phyloP scores from a whole-genome alignment of 371 early-diverging fungal species.

The Mortierella sp. region DNA sequence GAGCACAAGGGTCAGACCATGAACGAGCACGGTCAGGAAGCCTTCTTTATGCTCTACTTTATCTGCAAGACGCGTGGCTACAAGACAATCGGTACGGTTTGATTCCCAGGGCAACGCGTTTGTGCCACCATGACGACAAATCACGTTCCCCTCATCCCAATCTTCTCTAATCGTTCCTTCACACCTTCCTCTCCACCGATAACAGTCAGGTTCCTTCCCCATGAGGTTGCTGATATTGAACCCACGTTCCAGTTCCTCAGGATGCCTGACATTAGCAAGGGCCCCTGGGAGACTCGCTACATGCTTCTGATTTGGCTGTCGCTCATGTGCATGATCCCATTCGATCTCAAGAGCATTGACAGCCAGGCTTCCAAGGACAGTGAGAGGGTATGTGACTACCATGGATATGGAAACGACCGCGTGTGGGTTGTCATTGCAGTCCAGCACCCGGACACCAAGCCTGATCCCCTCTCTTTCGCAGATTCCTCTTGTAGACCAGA shows the following conservation, averaged over 20 bases:
- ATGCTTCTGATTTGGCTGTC: conserved; percentile 88
- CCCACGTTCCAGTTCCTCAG: conserved; percentile 76
- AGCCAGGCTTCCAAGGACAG: conserved; percentile 57
- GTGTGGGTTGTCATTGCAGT: background rate
- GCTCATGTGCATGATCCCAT: conserved; percentile 91
- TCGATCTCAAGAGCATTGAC: conserved; percentile 88
- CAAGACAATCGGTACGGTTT: conserved; percentile 80
- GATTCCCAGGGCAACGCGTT: too few species aligned
- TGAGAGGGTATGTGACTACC: conserved; percentile 30
- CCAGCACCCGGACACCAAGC: too few species aligned
- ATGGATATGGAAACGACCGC: background rate
- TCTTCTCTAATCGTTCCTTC: too few species aligned
- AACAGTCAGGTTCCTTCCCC: conserved; percentile 88
- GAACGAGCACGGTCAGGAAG: conserved; percentile 33
- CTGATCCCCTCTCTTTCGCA: conserved; percentile 11
- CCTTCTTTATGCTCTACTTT: conserved; percentile 72
- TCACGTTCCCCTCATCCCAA: too few species aligned
- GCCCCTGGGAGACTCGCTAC: conserved; percentile 81
- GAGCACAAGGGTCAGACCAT: conserved; percentile 34
- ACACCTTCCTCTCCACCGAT: too few species aligned
- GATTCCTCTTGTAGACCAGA: conserved; percentile 62
- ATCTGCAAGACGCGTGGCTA: conserved; percentile 90
- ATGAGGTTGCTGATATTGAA: conserved; percentile 91
- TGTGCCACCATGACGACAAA: too few species aligned
- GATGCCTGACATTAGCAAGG: conserved; percentile 31